Percentiles rank a stretch among this genome's conserved stretches.
Evolutionary conservation across 2,329 filamentous ascomycete genomes (phyloP).

Genomic region (Venturia asperata): DNA sequence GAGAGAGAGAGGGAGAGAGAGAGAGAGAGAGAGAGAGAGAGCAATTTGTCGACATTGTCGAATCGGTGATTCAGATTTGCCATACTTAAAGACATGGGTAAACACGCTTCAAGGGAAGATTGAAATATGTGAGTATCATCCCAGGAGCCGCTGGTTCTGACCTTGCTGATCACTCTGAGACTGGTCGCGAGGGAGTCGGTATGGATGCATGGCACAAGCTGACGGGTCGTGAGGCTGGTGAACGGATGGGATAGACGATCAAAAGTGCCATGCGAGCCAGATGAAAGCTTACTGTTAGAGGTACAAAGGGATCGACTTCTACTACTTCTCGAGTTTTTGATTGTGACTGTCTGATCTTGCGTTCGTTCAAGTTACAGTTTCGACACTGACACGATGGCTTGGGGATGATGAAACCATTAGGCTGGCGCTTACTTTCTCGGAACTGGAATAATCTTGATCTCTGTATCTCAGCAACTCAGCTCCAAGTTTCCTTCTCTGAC

Average conservation of each 20-base stretch:
- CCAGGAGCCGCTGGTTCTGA: neutral
- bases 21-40: no score
- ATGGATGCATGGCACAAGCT: neutral
- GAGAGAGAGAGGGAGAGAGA: no score
- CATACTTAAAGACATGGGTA: neutral
- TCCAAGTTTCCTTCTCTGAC: neutral
- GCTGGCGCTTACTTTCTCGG: no score
- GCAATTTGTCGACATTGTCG: neutral
- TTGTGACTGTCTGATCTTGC: neutral
- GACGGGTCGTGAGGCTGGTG: neutral
- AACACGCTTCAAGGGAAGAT: neutral
- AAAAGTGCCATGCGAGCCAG: neutral
- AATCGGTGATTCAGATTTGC: neutral
- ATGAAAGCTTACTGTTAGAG: neutral
- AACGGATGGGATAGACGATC: neutral
- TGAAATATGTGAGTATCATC: neutral
- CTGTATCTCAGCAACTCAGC: no score
- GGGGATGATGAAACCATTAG: neutral
- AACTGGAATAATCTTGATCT: no score
- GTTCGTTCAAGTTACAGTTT: neutral
- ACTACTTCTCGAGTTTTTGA: neutral
- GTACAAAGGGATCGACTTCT: neutral
- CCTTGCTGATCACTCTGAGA: conserved; percentile 7
- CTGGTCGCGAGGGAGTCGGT: neutral
- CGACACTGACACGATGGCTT: neutral